A percentile compares a stretch with the other conserved stretches of the same genome.
phyloP scores from a whole-genome alignment of 495 filamentous ascomycete species.

The Daldinia concentrica region DNA sequence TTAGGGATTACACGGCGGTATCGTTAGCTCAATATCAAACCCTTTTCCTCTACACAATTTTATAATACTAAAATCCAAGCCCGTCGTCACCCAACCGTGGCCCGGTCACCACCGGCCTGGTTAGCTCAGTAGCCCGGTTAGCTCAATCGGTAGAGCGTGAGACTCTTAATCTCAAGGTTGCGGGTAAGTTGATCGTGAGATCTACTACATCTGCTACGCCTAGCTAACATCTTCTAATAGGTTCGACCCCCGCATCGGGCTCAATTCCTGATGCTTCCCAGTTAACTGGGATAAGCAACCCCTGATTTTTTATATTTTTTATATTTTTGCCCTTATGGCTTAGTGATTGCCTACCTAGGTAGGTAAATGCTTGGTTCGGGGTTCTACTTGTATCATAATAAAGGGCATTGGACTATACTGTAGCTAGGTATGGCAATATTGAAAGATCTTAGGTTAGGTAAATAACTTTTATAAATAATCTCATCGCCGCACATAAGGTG shows the following conservation, averaged over 20 bases:
- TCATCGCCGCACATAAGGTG: too few species aligned
- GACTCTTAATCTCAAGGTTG: slow-evolving; percentile 82
- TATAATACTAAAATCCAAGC: not conserved
- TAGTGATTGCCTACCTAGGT: too few species aligned
- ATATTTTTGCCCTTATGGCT: not conserved
- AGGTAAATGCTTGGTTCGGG: too few species aligned
- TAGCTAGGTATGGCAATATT: too few species aligned
- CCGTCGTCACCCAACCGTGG: not conserved
- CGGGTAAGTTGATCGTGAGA: slow-evolving; percentile 50
- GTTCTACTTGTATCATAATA: too few species aligned
- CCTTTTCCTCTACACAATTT: not conserved
- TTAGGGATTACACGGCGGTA: not conserved
- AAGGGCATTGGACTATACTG: too few species aligned
- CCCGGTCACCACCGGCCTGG: too few species aligned
- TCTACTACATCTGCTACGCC: too few species aligned
- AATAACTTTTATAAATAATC: too few species aligned
- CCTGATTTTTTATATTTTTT: not conserved
- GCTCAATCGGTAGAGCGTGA: slow-evolving; percentile 87
- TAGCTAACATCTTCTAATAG: not conserved
- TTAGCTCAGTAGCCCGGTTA: slow-evolving; percentile 58
- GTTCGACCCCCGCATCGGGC: slow-evolving; percentile 51
- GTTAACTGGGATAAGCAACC: slow-evolving; percentile 7
- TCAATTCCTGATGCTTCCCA: slow-evolving; percentile 49
- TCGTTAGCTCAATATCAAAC: not conserved
- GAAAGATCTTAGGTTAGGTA: too few species aligned